Evolutionary conservation across 805 yeast genomes (phyloP).

Genomic region (Ogataea thermomethanolica): DNA sequence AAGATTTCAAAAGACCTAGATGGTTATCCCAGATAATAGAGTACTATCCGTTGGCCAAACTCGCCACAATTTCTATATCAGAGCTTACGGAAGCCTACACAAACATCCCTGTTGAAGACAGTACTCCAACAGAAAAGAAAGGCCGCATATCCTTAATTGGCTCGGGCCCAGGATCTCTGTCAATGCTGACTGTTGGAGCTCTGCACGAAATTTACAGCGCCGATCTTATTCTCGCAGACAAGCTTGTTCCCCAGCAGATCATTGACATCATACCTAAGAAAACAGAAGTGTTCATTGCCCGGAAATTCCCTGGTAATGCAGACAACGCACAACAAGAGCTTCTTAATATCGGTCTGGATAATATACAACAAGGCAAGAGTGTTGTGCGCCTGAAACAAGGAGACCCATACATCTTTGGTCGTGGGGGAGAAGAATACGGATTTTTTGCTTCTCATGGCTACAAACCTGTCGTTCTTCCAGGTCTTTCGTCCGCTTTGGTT

Average conservation of each 20-base stretch:
- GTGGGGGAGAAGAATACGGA: constrained; percentile 89
- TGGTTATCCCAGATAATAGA: constrained; percentile 91
- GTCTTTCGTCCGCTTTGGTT: constrained; percentile 84
- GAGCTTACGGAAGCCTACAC: constrained; percentile 42
- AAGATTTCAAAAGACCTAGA: constrained; percentile 59
- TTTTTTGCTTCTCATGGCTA: constrained; percentile 68
- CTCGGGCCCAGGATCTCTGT: constrained; percentile 88
- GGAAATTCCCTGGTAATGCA: constrained; percentile 96
- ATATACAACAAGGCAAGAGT: constrained; percentile 59
- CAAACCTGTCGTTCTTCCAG: constrained; percentile 75
- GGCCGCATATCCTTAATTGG: constrained; percentile 85
- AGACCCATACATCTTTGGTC: constrained; percentile 93
- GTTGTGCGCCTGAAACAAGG: constrained; percentile 94
- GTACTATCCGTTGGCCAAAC: constrained; percentile 71
- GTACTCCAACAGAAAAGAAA: constrained; percentile 10
- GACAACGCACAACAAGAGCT: constrained; percentile 89
- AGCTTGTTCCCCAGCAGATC: constrained; percentile 86
- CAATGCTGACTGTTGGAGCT: constrained; percentile 82
- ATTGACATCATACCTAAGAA: constrained; percentile 73
- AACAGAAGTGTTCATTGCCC: constrained; percentile 79
- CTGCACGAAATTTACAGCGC: constrained; percentile 75
- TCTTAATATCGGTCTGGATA: constrained; percentile 64
- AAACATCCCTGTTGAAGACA: not conserved
- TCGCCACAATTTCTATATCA: constrained; percentile 57
- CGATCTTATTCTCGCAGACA: constrained; percentile 83